These are phyloP conservation scores for Aspergillus hortae DNA, from an alignment of 2,329 filamentous ascomycete species.

Conservation along the genomic window DNA sequence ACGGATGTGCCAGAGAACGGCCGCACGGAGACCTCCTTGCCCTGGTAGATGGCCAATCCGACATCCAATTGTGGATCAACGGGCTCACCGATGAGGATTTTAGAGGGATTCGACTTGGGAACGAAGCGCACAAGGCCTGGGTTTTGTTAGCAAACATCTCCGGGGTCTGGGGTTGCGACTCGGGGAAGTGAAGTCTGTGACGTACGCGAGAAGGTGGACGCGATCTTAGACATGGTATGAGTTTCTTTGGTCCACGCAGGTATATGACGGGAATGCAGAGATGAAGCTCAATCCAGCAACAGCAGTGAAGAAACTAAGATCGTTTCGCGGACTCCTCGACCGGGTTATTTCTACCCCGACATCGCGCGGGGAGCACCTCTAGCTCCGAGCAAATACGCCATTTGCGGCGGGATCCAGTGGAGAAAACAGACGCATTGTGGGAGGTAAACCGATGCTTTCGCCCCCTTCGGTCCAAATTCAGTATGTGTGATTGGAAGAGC, in stretches of 20 bases:
- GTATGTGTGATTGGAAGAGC: background rate
- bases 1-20: constrained; percentile 59
- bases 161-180: background rate
- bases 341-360: constrained; percentile 26
- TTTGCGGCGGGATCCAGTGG: constrained; percentile 11
- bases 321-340: background rate
- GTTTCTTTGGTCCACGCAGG: background rate
- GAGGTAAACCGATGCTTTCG: constrained; percentile 9
- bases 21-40: constrained; percentile 54
- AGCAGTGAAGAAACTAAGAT: too few species aligned
- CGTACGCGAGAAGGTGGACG: constrained; percentile 36
- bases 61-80: constrained; percentile 53
- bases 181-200: background rate
- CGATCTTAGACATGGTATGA: constrained; percentile 31
- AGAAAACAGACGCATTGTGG: background rate
- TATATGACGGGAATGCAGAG: background rate
- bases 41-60: constrained; percentile 54
- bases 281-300: too few species aligned
- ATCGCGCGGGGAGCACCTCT: constrained; percentile 1
- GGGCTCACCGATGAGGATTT: constrained; percentile 56
- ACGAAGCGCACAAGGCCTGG: constrained; percentile 60
- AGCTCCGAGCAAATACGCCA: background rate
- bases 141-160: constrained; percentile 4
- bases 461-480: background rate
- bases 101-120: constrained; percentile 49